Base-by-base conservation (phyloP, 2,329 filamentous ascomycete species). In the Dothistroma pini region DNA sequence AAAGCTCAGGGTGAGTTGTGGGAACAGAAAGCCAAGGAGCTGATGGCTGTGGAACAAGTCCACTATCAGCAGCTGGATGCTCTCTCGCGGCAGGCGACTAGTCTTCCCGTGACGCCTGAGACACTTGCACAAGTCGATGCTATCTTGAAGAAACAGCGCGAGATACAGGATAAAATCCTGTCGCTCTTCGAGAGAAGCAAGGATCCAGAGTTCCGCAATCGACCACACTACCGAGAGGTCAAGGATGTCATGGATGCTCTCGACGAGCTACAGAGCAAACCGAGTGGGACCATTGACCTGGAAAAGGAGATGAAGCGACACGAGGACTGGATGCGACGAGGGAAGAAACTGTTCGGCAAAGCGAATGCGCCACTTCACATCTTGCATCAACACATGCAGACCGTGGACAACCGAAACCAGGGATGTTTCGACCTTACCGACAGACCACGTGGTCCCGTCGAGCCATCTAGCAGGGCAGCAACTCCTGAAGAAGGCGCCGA, bases 251-350 rank as follows among this genome's bases (percentile, higher is more conserved):
- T 95, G 80, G 91, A 93, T 70, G 89, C 89, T 63, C 79, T 99
- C 12, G 89, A 91, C 60, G 91, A 95, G 57, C 83, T 97, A 10
- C 96, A 96, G 69, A 96, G 91, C 65, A 97, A 97, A 72, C 95
- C 95, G 0, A 85, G 85, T 47, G 95, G 95, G 1, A 96, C 93
- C 0, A 84, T 96, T 35, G 95, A 99, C 70, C 84, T 99, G 4
- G 95, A 99, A 72, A 93, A 91, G 66, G 92, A 97, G 74, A 89
- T 95, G 66, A 96, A 95, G 73, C 87, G 91, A 8, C 95, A 97
- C 68, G 95, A 99, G 74, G 95, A 99, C 75, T 99, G 95, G 95
- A 99, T 99, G 93, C 86, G 95, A 34, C 91, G 91, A 71, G 95
- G 95, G 55, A 99, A 99, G 79, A 97, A 97, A 75, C 79, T 99